Conservation (phyloP, 1,284 basidiomycete species). For the Pseudozyma thailandica region DNA sequence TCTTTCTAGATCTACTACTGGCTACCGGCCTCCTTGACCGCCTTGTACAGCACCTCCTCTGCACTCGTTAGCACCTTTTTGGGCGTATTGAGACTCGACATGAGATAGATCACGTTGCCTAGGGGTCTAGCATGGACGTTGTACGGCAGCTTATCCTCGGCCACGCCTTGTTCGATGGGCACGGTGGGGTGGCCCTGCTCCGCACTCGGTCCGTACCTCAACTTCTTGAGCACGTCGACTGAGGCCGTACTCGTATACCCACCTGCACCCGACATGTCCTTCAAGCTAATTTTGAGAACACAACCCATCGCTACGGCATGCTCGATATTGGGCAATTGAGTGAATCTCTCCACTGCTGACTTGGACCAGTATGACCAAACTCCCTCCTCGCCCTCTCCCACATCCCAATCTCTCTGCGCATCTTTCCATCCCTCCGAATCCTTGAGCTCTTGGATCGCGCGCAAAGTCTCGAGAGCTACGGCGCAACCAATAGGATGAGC, state of each 20-base stretch:
- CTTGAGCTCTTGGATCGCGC: conserved; percentile 73
- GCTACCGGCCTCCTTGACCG: conserved; percentile 9
- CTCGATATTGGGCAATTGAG: conserved; percentile 74
- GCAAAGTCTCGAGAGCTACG: conserved; percentile 84
- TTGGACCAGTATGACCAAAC: conserved; percentile 92
- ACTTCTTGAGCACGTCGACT: conserved; percentile 37
- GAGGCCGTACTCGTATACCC: conserved; percentile 58
- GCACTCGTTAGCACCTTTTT: conserved; percentile 57
- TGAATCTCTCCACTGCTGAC: conserved; percentile 77
- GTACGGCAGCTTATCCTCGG: conserved; percentile 70
- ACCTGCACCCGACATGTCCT: conserved; percentile 73
- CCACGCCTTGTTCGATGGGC: conserved; percentile 8
- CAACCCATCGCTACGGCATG: conserved; percentile 89
- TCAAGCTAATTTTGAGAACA: conserved; percentile 83
- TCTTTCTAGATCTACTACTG: too few species aligned
- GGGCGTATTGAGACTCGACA: conserved; percentile 85
- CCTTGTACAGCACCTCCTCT: conserved; percentile 33
- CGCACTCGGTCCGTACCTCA: conserved; percentile 28
- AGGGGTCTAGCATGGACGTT: conserved; percentile 87
- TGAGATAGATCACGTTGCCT: conserved; percentile 93
- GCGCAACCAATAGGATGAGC: conserved; percentile 77
- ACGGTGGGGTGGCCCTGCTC: conserved; percentile 40
- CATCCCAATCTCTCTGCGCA: conserved; percentile 72
- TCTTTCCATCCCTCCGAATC: conserved; percentile 73
- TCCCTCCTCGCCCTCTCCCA: background rate